These are phyloP conservation scores for Candida peoriensis DNA, from an alignment of 805 yeast genomes.

Conservation along the genomic window DNA sequence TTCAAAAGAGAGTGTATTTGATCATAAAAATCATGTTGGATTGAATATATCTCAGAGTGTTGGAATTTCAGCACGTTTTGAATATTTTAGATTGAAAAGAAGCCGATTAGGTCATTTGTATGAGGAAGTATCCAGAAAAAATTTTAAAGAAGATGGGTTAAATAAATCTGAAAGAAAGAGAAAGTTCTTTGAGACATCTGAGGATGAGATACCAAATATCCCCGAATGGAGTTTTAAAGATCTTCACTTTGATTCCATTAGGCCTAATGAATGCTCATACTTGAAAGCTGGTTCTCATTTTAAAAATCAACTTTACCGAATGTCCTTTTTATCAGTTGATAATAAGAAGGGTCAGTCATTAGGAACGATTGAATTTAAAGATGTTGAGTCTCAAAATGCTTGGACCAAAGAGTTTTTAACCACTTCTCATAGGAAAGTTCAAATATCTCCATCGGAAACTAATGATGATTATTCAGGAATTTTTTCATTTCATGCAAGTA, in stretches of 20 bases:
- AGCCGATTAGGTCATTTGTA: background rate
- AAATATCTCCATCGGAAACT: too few species aligned
- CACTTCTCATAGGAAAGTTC: too few species aligned
- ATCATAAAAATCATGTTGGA: too few species aligned
- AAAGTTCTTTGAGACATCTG: conserved; percentile 13
- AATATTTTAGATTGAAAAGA: conserved; percentile 2
- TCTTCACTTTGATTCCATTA: conserved; percentile 8
- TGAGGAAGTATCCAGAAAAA: background rate
- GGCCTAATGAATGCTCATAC: conserved; percentile 13
- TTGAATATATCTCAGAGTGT: too few species aligned
- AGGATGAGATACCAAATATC: conserved; percentile 2
- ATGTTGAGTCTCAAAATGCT: background rate
- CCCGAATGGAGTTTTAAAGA: background rate
- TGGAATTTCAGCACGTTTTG: too few species aligned
- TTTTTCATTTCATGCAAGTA: conserved; percentile 9
- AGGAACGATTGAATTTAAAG: too few species aligned
- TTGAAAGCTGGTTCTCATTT: conserved; percentile 20
- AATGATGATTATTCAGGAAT: too few species aligned
- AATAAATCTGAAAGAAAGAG: conserved; percentile 12
- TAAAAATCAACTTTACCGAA: too few species aligned
- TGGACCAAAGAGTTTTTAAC: conserved; percentile 5
- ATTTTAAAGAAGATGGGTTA: too few species aligned
- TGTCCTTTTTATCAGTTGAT: too few species aligned
- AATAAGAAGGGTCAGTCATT: too few species aligned
- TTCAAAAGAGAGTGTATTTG: too few species aligned